Evolutionary conservation across 2,329 filamentous ascomycete genomes (phyloP), one percentile per base, ranked within the genome.

Genomic region (Atkinsonella hypoxylon): DNA sequence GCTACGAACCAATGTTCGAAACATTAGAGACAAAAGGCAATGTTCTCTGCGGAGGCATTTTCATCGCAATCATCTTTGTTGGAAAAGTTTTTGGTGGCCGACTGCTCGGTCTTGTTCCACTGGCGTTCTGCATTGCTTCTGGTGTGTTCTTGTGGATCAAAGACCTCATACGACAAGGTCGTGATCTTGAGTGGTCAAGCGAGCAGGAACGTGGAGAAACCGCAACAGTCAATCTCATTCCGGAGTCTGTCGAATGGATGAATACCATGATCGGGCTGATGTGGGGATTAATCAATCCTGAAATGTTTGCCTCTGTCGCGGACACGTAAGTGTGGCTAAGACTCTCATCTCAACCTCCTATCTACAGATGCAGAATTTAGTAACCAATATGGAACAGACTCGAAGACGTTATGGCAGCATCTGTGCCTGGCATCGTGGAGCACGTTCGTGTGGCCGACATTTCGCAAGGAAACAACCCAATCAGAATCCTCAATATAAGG

Each of bases 401-500:
- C 1, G 64, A 77, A 68, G 91, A 97, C 64, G 87, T 97, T 57
- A 97, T 97, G 91, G 89, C 94, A 64, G 91, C 90, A 18, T 95
- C 89, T 0, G 86, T 96, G 0, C 93, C 93, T 0, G 82, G 85
- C 1, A 72, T 97, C 39, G 89, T 98, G 56, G 90, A 97, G 65
- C 93, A 95, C 57, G 89, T 98, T 44, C 86, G 91, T 57, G 88
- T 97, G 20, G 89, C 90, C 53, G 90, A 96, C 59, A 95, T 98
- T 59, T 88, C 89, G 47, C 93, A 97, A 67, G 93, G 93, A 30
- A 88, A 77, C 67, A 96, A 96, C 58, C 89, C 93, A 0, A 74
- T 97, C 51, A 82, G 91, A 9, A 87, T 97, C 48, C 75, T 97
- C 45, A 95, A 88, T 63, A 75, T 96, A 62, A 81, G 90, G 46